Evolutionary conservation across 164 flowering plant genomes (phyloP).

Genomic region (Liriodendron chinense): DNA sequence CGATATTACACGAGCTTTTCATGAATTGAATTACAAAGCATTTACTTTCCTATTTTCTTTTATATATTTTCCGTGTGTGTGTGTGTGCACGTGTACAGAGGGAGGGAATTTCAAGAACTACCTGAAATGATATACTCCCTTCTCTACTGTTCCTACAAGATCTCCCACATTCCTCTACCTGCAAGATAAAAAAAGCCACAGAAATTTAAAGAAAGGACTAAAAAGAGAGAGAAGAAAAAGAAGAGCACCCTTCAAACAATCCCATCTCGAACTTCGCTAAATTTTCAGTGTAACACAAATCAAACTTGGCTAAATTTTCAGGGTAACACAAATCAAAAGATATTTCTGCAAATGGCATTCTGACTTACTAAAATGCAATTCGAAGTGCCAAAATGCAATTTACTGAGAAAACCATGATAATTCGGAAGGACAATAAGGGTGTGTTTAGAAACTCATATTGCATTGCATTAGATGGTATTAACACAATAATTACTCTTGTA

Average conservation of each 20-base stretch:
- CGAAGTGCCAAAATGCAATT: not conserved
- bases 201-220: not conserved
- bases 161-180: not conserved
- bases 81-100: not conserved
- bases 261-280: too few species aligned
- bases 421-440: too few species aligned
- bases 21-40: not conserved
- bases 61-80: not conserved
- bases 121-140: not conserved
- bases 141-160: not conserved
- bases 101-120: not conserved
- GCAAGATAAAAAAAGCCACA: not conserved
- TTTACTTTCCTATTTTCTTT: not conserved
- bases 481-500: too few species aligned
- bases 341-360: not conserved
- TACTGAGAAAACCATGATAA: not conserved
- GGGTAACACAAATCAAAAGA: not conserved
- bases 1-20: not conserved
- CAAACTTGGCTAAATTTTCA: too few species aligned
- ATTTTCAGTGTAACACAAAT: not conserved
- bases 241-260: not conserved
- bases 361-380: too few species aligned
- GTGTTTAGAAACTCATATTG: too few species aligned
- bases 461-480: too few species aligned
- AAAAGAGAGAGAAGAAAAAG: too few species aligned